Evolutionary conservation across 306 rosid genomes (phyloP).

Genomic region (Heteromeles arbutifolia): DNA sequence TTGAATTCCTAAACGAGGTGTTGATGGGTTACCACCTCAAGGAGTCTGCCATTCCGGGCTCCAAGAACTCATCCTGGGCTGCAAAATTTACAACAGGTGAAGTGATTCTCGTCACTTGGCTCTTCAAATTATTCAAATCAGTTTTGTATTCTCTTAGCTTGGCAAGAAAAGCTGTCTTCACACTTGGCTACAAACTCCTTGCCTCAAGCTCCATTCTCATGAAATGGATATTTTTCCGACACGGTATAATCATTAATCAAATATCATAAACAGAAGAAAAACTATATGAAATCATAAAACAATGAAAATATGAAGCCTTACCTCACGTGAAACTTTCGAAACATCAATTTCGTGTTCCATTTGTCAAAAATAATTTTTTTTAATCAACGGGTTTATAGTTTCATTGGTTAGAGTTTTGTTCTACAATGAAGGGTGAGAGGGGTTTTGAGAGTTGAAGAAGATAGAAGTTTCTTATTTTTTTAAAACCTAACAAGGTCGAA

Average conservation of each 20-base stretch:
- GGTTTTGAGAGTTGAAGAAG: too few species aligned
- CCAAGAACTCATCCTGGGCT: conserved; percentile 39
- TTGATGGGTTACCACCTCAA: conserved; percentile 21
- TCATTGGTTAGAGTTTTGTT: too few species aligned
- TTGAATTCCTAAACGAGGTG: too few species aligned
- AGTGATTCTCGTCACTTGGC: conserved; percentile 30
- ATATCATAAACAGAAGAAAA: neutral
- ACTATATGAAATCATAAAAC: too few species aligned
- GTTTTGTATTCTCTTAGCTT: conserved; percentile 50
- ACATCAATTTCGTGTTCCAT: too few species aligned
- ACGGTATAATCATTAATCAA: neutral
- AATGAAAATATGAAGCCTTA: too few species aligned
- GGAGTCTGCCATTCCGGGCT: conserved; percentile 34
- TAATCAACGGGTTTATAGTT: too few species aligned
- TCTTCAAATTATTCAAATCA: conserved; percentile 44
- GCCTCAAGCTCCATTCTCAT: conserved; percentile 72
- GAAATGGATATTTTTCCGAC: conserved; percentile 26
- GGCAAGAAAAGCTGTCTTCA: conserved; percentile 44
- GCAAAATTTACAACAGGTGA: conserved; percentile 21
- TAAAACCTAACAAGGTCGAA: too few species aligned
- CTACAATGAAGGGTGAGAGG: too few species aligned
- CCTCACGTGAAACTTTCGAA: too few species aligned
- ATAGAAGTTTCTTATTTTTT: too few species aligned
- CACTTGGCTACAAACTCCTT: conserved; percentile 48
- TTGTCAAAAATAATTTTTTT: too few species aligned